Evolutionary conservation across 2,329 filamentous ascomycete species (phyloP).

Genomic region (Aspergillus aculeatinus): DNA sequence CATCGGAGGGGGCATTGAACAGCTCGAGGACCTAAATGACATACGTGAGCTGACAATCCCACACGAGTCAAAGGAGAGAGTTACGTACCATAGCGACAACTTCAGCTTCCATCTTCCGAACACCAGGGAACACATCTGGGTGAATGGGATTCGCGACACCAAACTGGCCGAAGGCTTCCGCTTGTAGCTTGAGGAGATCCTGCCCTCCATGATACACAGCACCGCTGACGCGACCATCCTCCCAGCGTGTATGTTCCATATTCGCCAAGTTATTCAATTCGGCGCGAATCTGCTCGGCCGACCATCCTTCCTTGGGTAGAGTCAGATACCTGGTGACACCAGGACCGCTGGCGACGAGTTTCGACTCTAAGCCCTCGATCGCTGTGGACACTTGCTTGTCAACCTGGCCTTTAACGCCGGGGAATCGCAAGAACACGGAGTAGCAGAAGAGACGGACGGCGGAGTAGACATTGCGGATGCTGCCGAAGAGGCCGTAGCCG

Average conservation of each 20-base stretch:
- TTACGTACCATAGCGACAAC: slow-evolving; percentile 85
- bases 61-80: neutral
- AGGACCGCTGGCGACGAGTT: slow-evolving; percentile 73
- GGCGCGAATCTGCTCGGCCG: slow-evolving; percentile 70
- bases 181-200: slow-evolving; percentile 77
- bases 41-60: slow-evolving; percentile 8
- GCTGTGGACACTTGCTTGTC: slow-evolving; percentile 79
- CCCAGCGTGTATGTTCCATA: slow-evolving; percentile 95
- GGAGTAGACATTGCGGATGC: slow-evolving; percentile 70
- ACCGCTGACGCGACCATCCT: slow-evolving; percentile 90
- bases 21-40: slow-evolving; percentile 62
- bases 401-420: slow-evolving; percentile 82
- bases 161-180: slow-evolving; percentile 90
- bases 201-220: slow-evolving; percentile 95
- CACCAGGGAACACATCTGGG: slow-evolving; percentile 95
- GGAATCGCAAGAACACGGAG: slow-evolving; percentile 79
- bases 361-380: slow-evolving; percentile 75
- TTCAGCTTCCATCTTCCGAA: slow-evolving; percentile 99
- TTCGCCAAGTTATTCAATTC: slow-evolving; percentile 76
- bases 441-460: slow-evolving; percentile 72
- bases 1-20: slow-evolving; percentile 84
- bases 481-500: slow-evolving; percentile 83
- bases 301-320: slow-evolving; percentile 82
- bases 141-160: slow-evolving; percentile 96
- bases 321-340: slow-evolving; percentile 70